phyloP scores from a whole-genome alignment of 31 red algal species.

The Endocladia muricata region DNA sequence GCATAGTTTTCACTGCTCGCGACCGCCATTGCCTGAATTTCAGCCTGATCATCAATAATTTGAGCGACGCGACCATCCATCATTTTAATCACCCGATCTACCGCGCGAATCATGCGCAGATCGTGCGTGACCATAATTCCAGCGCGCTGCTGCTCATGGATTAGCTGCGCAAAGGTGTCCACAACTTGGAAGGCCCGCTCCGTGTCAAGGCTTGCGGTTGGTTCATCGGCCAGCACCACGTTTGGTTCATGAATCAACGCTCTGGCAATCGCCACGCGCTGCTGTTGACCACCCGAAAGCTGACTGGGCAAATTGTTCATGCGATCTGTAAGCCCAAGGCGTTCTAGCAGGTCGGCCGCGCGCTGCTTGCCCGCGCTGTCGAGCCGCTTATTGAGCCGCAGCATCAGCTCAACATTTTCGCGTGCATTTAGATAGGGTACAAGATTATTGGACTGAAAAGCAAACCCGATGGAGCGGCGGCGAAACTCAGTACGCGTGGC shows the following conservation, averaged over 20 bases:
- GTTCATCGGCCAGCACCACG: conserved; percentile 54
- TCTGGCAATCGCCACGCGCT: conserved; percentile 61
- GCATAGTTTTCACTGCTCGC: too few species aligned
- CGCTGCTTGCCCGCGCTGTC: not conserved
- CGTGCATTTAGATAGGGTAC: not conserved
- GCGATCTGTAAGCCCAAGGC: not conserved
- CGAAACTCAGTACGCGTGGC: not conserved
- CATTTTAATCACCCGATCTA: too few species aligned
- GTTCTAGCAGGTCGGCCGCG: not conserved
- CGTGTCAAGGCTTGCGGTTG: conserved; percentile 53
- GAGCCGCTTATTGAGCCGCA: conserved; percentile 16
- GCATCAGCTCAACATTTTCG: conserved; percentile 24
- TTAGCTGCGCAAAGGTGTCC: too few species aligned
- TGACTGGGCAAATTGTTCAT: not conserved
- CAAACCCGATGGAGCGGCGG: conserved; percentile 24
- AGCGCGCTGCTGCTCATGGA: too few species aligned
- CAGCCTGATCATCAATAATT: too few species aligned
- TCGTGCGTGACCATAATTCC: too few species aligned
- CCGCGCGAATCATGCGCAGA: too few species aligned
- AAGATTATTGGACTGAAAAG: conserved; percentile 32
- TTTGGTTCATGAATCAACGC: conserved; percentile 34
- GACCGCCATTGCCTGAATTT: too few species aligned
- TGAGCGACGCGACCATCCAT: too few species aligned
- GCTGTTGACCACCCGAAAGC: conserved; percentile 43
- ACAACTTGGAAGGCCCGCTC: too few species aligned